Conservation (phyloP, 2,329 filamentous ascomycete genomes). For the Lasiodiplodia hormozganensis region DNA sequence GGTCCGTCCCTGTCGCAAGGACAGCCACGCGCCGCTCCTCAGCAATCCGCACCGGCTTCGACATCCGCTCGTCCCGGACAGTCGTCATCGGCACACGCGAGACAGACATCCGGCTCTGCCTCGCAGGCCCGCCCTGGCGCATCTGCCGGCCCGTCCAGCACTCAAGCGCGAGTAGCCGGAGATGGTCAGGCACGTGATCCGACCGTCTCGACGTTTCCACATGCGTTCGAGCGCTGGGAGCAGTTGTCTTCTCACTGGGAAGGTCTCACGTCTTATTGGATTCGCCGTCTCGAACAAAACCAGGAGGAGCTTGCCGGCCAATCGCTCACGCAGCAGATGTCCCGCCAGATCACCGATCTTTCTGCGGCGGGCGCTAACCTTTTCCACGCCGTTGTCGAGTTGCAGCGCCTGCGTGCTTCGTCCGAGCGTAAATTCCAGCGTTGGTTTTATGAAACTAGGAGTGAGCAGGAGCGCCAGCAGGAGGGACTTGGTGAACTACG, state of each 20-base stretch:
- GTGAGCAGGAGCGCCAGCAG: slow-evolving; percentile 83
- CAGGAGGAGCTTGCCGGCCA: slow-evolving; percentile 83
- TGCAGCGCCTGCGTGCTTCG: slow-evolving; percentile 90
- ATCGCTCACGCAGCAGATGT: slow-evolving; percentile 84
- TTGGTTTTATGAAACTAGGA: slow-evolving; percentile 96
- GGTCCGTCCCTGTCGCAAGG: slow-evolving; percentile 41
- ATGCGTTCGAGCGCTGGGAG: slow-evolving; percentile 98
- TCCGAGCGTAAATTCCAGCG: slow-evolving; percentile 98
- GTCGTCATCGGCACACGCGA: slow-evolving; percentile 35
- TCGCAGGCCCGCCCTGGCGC: slow-evolving; percentile 41
- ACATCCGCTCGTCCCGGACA: slow-evolving; percentile 24
- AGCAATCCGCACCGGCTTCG: slow-evolving; percentile 37
- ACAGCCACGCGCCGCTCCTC: slow-evolving; percentile 41
- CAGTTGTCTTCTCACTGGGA: slow-evolving; percentile 98
- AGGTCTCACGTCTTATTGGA: slow-evolving; percentile 96
- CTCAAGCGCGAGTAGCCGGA: slow-evolving; percentile 37
- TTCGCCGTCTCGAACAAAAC: slow-evolving; percentile 89
- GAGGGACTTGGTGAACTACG: slow-evolving; percentile 86
- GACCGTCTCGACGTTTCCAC: slow-evolving; percentile 77
- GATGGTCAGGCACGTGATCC: slow-evolving; percentile 42
- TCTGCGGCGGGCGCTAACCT: slow-evolving; percentile 96
- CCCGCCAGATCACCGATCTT: slow-evolving; percentile 94
- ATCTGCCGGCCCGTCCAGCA: slow-evolving; percentile 34
- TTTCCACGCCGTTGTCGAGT: slow-evolving; percentile 95
- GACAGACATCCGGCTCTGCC: slow-evolving; percentile 42